Conservation (phyloP, 1,284 basidiomycete species). For the Hemileia vastatrix region DNA sequence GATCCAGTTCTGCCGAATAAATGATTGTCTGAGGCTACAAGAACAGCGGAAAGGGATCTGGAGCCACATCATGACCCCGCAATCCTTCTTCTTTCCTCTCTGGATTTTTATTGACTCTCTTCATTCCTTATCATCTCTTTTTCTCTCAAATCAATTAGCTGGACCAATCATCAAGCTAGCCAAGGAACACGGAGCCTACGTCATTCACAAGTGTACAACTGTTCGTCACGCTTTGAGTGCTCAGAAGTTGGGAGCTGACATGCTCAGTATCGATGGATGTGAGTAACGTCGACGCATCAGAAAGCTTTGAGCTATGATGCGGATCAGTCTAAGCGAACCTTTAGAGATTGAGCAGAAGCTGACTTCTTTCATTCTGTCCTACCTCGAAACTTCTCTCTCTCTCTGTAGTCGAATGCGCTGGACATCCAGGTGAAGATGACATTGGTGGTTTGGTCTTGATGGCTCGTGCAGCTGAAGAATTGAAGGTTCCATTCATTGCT, state of each 20-base stretch:
- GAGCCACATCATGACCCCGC: too few species aligned
- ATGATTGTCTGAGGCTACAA: conserved; percentile 4
- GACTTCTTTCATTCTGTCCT: conserved; percentile 27
- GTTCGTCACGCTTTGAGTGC: conserved; percentile 53
- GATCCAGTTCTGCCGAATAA: not conserved
- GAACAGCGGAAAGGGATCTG: too few species aligned
- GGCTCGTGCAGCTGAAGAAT: conserved; percentile 73
- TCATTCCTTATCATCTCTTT: too few species aligned
- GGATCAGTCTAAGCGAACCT: not conserved
- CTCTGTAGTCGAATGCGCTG: conserved; percentile 55
- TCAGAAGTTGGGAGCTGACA: conserved; percentile 67
- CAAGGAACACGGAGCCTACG: conserved; percentile 61
- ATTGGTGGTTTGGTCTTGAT: conserved; percentile 81
- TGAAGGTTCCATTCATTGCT: conserved; percentile 75
- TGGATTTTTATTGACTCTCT: too few species aligned
- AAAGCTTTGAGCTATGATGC: not conserved
- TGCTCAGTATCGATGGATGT: conserved; percentile 68
- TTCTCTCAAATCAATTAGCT: conserved; percentile 47
- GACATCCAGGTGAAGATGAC: conserved; percentile 89
- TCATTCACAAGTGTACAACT: conserved; percentile 88
- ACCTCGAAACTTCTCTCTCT: not conserved
- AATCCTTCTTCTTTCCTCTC: too few species aligned
- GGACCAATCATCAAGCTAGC: conserved; percentile 69
- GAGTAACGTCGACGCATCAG: too few species aligned
- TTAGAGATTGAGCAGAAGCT: conserved; percentile 59